Evolutionary conservation across 768 basidiomycete species (phyloP).

Genomic region (Suillus luteus): DNA sequence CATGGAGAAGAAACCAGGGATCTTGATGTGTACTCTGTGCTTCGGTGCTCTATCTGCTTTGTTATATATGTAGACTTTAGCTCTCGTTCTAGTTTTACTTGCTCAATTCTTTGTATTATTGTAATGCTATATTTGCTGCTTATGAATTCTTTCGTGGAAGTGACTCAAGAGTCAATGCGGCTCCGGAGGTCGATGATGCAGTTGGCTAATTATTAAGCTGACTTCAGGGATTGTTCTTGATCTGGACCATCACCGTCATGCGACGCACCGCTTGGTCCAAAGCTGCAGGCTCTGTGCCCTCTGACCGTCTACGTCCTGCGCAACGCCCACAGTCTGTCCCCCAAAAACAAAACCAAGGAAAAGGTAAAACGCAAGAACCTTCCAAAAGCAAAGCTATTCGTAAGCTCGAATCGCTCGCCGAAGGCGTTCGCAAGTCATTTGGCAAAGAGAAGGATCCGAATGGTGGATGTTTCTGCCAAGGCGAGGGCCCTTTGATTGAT

Average conservation of each 20-base stretch:
- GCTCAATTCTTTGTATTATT: background rate
- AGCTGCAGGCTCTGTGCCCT: slow-evolving; percentile 47
- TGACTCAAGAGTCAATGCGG: background rate
- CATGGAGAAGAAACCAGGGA: slow-evolving; percentile 66
- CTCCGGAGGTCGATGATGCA: background rate
- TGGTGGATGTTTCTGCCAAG: slow-evolving; percentile 73
- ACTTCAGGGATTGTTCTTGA: background rate
- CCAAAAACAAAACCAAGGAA: slow-evolving; percentile 37
- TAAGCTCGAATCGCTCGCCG: slow-evolving; percentile 47
- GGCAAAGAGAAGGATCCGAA: slow-evolving; percentile 51
- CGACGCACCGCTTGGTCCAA: slow-evolving; percentile 26
- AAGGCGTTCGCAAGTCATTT: slow-evolving; percentile 39
- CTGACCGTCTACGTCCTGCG: slow-evolving; percentile 48
- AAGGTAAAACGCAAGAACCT: slow-evolving; percentile 35
- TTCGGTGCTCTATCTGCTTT: slow-evolving; percentile 18
- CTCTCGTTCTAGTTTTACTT: background rate
- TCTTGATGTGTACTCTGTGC: slow-evolving; percentile 36
- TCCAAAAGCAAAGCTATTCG: slow-evolving; percentile 53
- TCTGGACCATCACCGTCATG: background rate
- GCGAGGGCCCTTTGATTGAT: slow-evolving; percentile 32
- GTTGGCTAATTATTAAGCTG: background rate
- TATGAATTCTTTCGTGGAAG: background rate
- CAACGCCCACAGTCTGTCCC: slow-evolving; percentile 14
- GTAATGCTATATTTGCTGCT: background rate
- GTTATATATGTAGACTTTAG: slow-evolving; percentile 15